A percentile compares a stretch with the other conserved stretches of the same genome.
Evolutionary conservation across 73 alveolate species (phyloP).

Genomic region (Paramecium sonneborni): DNA sequence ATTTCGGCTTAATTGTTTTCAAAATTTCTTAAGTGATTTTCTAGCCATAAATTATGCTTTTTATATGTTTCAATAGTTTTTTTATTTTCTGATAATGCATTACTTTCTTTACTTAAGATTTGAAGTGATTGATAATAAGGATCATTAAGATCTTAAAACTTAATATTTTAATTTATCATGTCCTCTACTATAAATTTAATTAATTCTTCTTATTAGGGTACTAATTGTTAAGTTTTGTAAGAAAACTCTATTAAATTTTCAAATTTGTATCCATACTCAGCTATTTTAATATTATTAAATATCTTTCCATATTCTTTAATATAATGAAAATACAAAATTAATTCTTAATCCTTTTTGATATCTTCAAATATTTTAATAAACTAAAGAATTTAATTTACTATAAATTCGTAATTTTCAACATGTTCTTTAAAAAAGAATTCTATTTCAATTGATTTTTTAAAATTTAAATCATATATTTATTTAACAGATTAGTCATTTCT

Average conservation of each 20-base stretch:
- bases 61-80: background rate
- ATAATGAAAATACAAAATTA: background rate
- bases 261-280: background rate
- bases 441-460: background rate
- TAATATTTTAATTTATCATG: background rate
- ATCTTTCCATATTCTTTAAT: background rate
- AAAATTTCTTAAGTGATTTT: background rate
- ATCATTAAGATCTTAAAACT: no score
- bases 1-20: background rate
- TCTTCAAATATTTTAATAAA: background rate
- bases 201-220: background rate
- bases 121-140: no score
- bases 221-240: background rate
- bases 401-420: background rate
- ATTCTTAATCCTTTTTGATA: background rate
- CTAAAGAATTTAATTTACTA: background rate
- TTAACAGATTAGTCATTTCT: background rate
- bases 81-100: background rate
- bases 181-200: background rate
- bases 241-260: background rate
- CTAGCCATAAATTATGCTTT: background rate
- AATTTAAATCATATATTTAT: background rate
- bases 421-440: background rate
- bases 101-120: background rate
- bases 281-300: background rate